Base-by-base conservation (phyloP, 1,139 yeast species). In the Saccharomyces hybrid region DNA sequence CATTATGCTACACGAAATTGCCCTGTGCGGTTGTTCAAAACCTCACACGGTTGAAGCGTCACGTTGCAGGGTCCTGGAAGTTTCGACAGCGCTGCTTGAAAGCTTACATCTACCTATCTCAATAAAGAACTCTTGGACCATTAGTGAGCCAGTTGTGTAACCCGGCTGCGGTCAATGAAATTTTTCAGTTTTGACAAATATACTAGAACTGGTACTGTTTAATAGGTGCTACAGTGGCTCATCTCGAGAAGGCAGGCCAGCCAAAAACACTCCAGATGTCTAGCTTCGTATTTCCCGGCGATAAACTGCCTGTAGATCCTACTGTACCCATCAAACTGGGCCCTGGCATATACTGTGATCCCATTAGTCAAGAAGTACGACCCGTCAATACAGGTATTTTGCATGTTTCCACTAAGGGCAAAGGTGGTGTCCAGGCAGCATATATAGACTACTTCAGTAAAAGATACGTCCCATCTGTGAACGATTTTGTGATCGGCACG, bases 401-500 rank as follows among this genome's bases (percentile, higher is more conserved):
- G 19, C 54, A 57, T 14, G 65, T 70, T 38, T 38, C 44, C 13
- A n/a, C 44, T 9, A 58, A 65, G 13, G 63, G 64, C 13, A 64
- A 69, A 8, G 74, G 72, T 57, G 70, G 73, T 38, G 68, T 68
- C 16, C 65, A 67, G 27, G 62, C 70, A 11, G 64, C 75, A 3
- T 80, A 79, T 58, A 71, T 83, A 9, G 86, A 83, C 49, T 73
- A 79, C 31, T 81, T 84, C 61, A 74, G 84, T 48, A 84, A 81
- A 65, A 75, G 96, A 55, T 91, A 91, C 68, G 75, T 80, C 1
- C 97, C 98, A 0, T 83, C 86, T 9, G 76, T 77, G 1, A 84
- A 86, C 54, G 99, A 91, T 70, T 80, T 80, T 58, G 97, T 91
- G 1, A 77, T 91, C 25, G 98, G 97, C 0, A 76, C 80, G 1